Evolutionary conservation across 129 eudicot species (phyloP), one percentile per base, ranked within the genome.

Genomic region (Tagetes patula): DNA sequence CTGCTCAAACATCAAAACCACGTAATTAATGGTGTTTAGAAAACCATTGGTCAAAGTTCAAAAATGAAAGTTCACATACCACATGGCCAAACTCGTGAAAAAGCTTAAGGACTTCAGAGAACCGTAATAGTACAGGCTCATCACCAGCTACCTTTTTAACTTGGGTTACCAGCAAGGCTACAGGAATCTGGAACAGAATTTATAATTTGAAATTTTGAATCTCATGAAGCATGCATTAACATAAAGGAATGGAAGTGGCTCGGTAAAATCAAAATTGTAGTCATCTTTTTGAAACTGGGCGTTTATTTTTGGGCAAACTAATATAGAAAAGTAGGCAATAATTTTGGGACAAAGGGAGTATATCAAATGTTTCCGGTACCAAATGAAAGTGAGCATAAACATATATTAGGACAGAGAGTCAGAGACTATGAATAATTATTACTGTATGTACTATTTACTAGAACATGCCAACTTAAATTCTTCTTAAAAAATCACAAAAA

Each of bases 51-150:
- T 54, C 48, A 50, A 39, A 49, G 9, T 42, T 52, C 45, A 11
- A 75, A 75, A 74, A 9, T 40, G 59, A 45, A 76, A 65, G 69
- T 62, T 56, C 61, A 82, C 96, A 74, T 94, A 94, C 98, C 98
- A 94, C 96, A 77, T 94, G 98, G 65, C 96, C 92, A 81, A 94
- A 94, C 82, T 94, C 98, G 37, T 94, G 98, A 76, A 94, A 80
- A 52, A 94, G 80, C 76, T 81, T 87, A 72, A 90, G 86, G 77
- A 94, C 96, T 90, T 94, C 96, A 59, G 93, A 88, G 82, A 94
- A 94, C 20, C 96, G 82, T 77, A 94, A 82, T 68, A 94, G 80
- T 56, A 74, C 88, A 38, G 89, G 86, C 67, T 67, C 82, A 72
- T 87, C 90, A 61, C 79, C 87, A 73, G 45, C 81, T 72, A 86